Conservation (phyloP, 2,329 filamentous ascomycete genomes). For the Colletotrichum gloeosporioides region DNA sequence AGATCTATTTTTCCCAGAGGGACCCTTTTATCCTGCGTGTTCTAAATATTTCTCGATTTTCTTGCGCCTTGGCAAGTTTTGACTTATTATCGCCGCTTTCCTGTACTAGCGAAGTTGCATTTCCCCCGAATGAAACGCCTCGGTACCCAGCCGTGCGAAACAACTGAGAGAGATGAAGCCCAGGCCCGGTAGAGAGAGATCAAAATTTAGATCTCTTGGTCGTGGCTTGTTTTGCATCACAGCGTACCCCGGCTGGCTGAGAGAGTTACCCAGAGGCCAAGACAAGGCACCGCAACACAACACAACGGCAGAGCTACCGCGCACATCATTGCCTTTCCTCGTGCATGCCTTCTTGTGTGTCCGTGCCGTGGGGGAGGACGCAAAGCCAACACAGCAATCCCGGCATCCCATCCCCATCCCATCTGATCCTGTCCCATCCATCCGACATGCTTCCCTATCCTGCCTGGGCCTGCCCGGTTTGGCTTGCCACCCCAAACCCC, state of each 20-base stretch:
- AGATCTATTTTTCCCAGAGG: neutral
- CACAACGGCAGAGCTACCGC: neutral
- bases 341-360: neutral
- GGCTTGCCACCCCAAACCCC: neutral
- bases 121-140: slow-evolving; percentile 10
- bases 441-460: neutral
- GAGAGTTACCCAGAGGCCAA: neutral
- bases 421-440: neutral
- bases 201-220: slow-evolving; percentile 17
- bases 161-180: neutral
- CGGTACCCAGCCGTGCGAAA: slow-evolving; percentile 15
- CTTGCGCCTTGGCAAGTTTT: slow-evolving; percentile 12
- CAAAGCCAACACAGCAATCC: neutral
- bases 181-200: neutral
- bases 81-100: neutral
- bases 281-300: neutral
- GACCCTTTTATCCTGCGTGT: neutral
- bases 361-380: neutral
- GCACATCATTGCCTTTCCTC: slow-evolving; percentile 4
- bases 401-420: neutral
- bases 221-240: slow-evolving; percentile 5
- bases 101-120: slow-evolving; percentile 6
- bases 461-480: neutral
- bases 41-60: neutral
- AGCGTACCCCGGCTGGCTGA: neutral